Evolutionary conservation across 2,329 filamentous ascomycete species (phyloP).

Genomic region (Neonectria faginata): DNA sequence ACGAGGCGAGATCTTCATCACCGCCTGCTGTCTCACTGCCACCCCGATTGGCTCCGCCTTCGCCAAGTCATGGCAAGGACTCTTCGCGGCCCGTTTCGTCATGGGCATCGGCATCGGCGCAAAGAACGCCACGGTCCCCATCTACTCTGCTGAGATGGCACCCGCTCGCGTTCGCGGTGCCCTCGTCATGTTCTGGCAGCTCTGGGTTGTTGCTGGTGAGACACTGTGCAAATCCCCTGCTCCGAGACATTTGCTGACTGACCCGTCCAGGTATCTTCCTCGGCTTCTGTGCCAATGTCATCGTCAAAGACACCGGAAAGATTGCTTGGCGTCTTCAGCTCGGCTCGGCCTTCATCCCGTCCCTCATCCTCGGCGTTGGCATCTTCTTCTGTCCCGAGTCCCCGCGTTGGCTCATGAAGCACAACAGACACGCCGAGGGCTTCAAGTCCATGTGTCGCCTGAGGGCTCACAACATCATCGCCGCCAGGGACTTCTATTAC

Average conservation of each 20-base stretch:
- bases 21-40: slow-evolving; percentile 55
- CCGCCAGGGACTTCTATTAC: slow-evolving; percentile 67
- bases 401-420: slow-evolving; percentile 74
- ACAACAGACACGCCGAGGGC: slow-evolving; percentile 67
- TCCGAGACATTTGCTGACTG: neutral
- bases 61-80: slow-evolving; percentile 72
- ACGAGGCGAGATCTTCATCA: slow-evolving; percentile 74
- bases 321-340: slow-evolving; percentile 73
- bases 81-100: slow-evolving; percentile 73
- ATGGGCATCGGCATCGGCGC: slow-evolving; percentile 77
- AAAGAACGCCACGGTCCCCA: slow-evolving; percentile 73
- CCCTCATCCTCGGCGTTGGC: slow-evolving; percentile 63
- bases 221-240: neutral
- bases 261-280: slow-evolving; percentile 50
- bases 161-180: slow-evolving; percentile 76
- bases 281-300: slow-evolving; percentile 65
- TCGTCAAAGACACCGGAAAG: slow-evolving; percentile 62
- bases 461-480: slow-evolving; percentile 64
- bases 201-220: slow-evolving; percentile 47
- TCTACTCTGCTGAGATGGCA: slow-evolving; percentile 79
- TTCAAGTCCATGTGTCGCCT: slow-evolving; percentile 64
- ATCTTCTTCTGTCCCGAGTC: slow-evolving; percentile 75
- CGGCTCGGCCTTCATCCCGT: slow-evolving; percentile 66
- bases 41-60: slow-evolving; percentile 61
- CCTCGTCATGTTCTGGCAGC: slow-evolving; percentile 81